Percentiles rank a stretch among this genome's conserved stretches.
Conservation (phyloP, 2,329 filamentous ascomycete genomes). For the Cladophialophora immunda region DNA sequence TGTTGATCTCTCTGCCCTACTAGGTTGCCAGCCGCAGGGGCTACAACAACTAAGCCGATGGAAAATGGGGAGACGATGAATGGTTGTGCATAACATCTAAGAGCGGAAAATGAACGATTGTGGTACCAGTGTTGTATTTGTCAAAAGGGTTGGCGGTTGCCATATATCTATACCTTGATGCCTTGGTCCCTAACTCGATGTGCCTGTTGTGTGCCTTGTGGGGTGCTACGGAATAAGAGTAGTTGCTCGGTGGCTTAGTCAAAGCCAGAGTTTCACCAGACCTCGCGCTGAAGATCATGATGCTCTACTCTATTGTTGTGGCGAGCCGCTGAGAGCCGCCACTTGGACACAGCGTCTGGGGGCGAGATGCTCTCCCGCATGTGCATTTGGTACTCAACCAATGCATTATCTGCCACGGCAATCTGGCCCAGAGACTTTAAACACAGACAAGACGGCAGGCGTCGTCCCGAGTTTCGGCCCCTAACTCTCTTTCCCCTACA, state of each 20-base stretch:
- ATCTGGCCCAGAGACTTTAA: background rate
- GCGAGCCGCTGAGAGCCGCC: background rate
- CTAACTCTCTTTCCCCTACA: background rate
- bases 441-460: background rate
- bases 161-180: background rate
- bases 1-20: no score
- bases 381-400: background rate
- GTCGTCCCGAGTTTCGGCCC: background rate
- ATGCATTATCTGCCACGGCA: background rate
- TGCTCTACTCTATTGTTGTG: background rate
- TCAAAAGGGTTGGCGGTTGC: no score
- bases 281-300: background rate
- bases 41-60: no score
- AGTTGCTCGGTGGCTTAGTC: background rate
- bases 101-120: background rate
- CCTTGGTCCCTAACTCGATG: background rate
- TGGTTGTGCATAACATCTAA: background rate
- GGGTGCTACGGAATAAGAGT: no score
- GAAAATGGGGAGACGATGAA: no score
- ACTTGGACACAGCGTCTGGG: background rate
- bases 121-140: no score
- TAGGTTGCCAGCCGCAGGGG: no score
- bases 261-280: background rate
- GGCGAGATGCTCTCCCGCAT: background rate
- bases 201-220: background rate